phyloP scores from a whole-genome alignment of 2,329 filamentous ascomycete species.

The Claviceps digitariae region DNA sequence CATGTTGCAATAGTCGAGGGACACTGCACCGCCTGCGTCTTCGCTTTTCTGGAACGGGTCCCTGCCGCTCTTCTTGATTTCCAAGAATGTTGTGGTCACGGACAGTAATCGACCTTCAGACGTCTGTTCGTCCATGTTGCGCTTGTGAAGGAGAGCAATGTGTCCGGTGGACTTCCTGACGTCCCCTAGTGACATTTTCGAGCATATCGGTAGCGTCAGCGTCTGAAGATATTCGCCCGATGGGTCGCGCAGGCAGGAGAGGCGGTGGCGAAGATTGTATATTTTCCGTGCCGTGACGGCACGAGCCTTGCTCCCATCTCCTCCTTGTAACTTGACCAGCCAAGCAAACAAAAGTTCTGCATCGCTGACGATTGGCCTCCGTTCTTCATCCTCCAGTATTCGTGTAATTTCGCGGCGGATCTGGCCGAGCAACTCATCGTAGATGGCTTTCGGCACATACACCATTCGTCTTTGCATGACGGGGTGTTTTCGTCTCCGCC shows the following conservation, averaged over 20 bases:
- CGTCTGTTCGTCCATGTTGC: slow-evolving; percentile 1
- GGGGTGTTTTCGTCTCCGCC: not conserved
- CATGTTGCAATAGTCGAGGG: slow-evolving; percentile 4
- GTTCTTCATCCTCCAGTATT: not conserved
- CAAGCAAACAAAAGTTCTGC: slow-evolving; percentile 6
- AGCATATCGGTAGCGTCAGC: slow-evolving; percentile 3
- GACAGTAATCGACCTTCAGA: slow-evolving; percentile 1
- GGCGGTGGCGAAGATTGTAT: slow-evolving; percentile 4
- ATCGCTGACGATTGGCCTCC: slow-evolving; percentile 1
- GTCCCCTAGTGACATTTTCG: not conserved
- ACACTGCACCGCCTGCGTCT: not conserved
- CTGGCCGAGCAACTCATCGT: slow-evolving; percentile 3
- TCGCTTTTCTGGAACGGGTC: not conserved
- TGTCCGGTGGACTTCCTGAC: not conserved
- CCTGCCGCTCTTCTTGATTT: not conserved
- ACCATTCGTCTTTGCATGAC: slow-evolving; percentile 4
- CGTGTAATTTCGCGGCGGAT: slow-evolving; percentile 2
- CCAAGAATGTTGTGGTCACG: not conserved
- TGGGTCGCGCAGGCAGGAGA: slow-evolving; percentile 2
- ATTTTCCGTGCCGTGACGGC: not conserved
- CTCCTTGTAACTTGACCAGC: slow-evolving; percentile 5
- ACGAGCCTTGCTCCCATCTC: not conserved
- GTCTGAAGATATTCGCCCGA: slow-evolving; percentile 5
- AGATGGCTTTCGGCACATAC: slow-evolving; percentile 4
- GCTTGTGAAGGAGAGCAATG: slow-evolving; percentile 5